A percentile compares a stretch with the other conserved stretches of the same genome.
These are phyloP conservation scores for Beauveria caledonica DNA, from an alignment of 2,329 filamentous ascomycete genomes.

Conservation along the genomic window DNA sequence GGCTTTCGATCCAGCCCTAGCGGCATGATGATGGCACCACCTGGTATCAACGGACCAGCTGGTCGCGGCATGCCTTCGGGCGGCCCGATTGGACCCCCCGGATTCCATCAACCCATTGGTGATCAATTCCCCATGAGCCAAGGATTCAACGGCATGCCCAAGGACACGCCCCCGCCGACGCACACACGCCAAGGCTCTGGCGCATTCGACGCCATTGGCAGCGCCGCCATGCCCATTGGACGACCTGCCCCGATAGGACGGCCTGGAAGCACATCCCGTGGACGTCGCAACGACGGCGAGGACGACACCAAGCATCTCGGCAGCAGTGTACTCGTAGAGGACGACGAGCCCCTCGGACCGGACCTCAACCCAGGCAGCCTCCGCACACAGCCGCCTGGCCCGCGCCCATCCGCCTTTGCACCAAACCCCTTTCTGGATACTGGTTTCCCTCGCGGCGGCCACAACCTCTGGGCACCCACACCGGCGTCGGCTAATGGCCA, in stretches of 20 bases:
- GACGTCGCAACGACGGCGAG: conserved; percentile 46
- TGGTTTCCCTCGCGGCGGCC: conserved; percentile 27
- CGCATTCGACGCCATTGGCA: conserved; percentile 49
- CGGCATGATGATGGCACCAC: conserved; percentile 39
- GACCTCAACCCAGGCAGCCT: conserved; percentile 25
- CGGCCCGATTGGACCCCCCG: conserved; percentile 28
- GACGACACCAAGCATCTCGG: conserved; percentile 77
- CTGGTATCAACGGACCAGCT: conserved; percentile 39
- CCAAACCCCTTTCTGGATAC: conserved; percentile 35
- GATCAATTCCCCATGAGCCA: conserved; percentile 26
- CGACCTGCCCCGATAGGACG: conserved; percentile 82
- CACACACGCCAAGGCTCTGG: conserved; percentile 72
- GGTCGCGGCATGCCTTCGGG: conserved; percentile 35
- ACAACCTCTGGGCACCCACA: conserved; percentile 35
- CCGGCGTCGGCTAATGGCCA: conserved; percentile 19
- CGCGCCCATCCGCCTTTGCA: conserved; percentile 31
- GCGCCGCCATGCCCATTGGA: conserved; percentile 63
- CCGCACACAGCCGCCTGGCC: conserved; percentile 44
- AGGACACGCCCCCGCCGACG: conserved; percentile 31
- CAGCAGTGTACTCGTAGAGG: conserved; percentile 79
- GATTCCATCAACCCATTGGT: conserved; percentile 23
- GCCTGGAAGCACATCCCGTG: conserved; percentile 63
- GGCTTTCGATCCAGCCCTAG: conserved; percentile 38
- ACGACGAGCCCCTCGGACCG: conserved; percentile 48
- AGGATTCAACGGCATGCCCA: conserved; percentile 24